Percentiles rank a stretch among this genome's conserved stretches.
Conservation (phyloP, 2,329 filamentous ascomycete genomes). For the Pseudodiploospora longispora region DNA sequence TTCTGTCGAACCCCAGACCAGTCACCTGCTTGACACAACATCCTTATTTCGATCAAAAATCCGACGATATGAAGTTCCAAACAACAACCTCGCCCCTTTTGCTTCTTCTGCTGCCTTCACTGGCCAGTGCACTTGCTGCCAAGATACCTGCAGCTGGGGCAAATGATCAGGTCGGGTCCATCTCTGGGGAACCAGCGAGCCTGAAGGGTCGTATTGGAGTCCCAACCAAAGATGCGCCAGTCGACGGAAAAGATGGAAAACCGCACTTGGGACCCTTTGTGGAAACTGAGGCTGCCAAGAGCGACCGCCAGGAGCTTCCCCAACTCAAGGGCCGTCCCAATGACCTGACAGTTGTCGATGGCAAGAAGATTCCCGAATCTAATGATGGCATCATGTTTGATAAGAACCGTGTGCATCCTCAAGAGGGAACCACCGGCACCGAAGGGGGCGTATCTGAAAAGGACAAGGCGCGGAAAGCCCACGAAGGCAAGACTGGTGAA, state of each 20-base stretch:
- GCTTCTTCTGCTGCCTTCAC: slow-evolving; percentile 50
- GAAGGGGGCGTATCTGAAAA: slow-evolving; percentile 87
- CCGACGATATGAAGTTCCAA: slow-evolving; percentile 50
- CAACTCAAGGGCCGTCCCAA: slow-evolving; percentile 40
- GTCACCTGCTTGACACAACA: neutral
- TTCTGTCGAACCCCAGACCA: too few relatives aligned
- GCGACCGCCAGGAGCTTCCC: slow-evolving; percentile 29
- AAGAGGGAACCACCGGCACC: slow-evolving; percentile 79
- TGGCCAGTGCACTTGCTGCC: slow-evolving; percentile 38
- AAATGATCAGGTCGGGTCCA: slow-evolving; percentile 12
- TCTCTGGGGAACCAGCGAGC: slow-evolving; percentile 16
- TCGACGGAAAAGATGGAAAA: slow-evolving; percentile 89
- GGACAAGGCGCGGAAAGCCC: slow-evolving; percentile 62
- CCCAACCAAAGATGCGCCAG: slow-evolving; percentile 67
- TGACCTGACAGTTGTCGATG: slow-evolving; percentile 47
- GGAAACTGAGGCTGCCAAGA: slow-evolving; percentile 36
- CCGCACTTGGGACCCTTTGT: slow-evolving; percentile 82
- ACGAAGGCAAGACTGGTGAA: slow-evolving; percentile 57
- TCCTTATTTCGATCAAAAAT: neutral
- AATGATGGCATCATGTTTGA: slow-evolving; percentile 92
- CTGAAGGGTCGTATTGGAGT: slow-evolving; percentile 27
- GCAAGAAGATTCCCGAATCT: slow-evolving; percentile 52
- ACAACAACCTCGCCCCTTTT: slow-evolving; percentile 46
- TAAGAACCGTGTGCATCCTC: slow-evolving; percentile 64
- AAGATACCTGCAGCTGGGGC: slow-evolving; percentile 13